Base-by-base conservation (phyloP, 192 early-diverging fungal species). In the Rhizophagus prolifer region DNA sequence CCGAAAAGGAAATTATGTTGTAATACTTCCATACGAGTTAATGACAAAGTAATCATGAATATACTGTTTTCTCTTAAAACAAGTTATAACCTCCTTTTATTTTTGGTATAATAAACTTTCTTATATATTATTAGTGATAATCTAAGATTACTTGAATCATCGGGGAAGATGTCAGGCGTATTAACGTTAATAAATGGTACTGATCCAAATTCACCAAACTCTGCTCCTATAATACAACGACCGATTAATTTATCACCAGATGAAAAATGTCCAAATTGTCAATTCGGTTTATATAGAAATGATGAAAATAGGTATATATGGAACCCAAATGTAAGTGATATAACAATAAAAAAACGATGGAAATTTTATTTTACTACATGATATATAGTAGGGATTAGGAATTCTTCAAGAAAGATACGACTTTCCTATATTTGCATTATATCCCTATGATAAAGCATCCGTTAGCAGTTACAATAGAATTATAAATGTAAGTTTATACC, bases 201-300 rank as follows among this genome's bases (percentile, higher is more conserved):
- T 75, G 44, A 76, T 78, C 50, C 83, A 54, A 21, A 5, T 54
- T 54, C 47, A 16, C 16, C 47, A 54, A 19, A 80, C n/a, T 61
- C 71, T 19, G 54, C 80, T 13, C 25, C 72, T 12, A 14, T 28
- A 25, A 79, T 83, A 62, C 63, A 82, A 16, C 68, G 77, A 23
- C 87, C 89, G 23, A 14, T 59, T 2, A 36, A 68, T 16, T 79
- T 76, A 31, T 94, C 93, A 8, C 86, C 88, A 0, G 92, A 93
- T 72, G 67, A 81, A 4, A 81, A 81, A 9, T 92, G 89, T 76
- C 92, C 93, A 10, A 92, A 91, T 72, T 92, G 87, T 65, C 82
- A 89, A 62, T 93, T 85, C 82, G 91, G 90, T 16, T 85, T 92
- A 19, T 93, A 93, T 79, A 88, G 85, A 21, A 85, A 87, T 58